Evolutionary conservation across 768 basidiomycete species (phyloP).

Genomic region (Suillus discolor): DNA sequence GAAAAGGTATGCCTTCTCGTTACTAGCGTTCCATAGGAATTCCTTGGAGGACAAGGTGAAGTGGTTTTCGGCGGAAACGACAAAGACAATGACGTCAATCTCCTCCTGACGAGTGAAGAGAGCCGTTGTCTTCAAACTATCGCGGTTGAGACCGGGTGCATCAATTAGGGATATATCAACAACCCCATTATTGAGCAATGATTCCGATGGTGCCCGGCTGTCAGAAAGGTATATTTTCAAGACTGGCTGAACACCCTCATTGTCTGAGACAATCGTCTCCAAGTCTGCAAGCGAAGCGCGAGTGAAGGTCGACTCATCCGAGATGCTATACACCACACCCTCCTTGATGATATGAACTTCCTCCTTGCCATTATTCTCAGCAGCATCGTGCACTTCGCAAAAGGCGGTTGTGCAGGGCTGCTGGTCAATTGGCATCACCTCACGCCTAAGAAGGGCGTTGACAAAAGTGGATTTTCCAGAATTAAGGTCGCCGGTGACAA

Average conservation of each 20-base stretch:
- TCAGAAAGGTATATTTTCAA: slow-evolving; percentile 92
- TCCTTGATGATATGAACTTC: slow-evolving; percentile 85
- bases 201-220: slow-evolving; percentile 72
- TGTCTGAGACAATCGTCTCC: slow-evolving; percentile 70
- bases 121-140: slow-evolving; percentile 92
- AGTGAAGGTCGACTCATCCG: slow-evolving; percentile 77
- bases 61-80: slow-evolving; percentile 97
- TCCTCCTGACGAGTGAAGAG: slow-evolving; percentile 95
- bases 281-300: slow-evolving; percentile 67
- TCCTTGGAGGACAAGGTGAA: slow-evolving; percentile 95
- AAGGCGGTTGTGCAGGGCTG: slow-evolving; percentile 98
- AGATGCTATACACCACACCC: slow-evolving; percentile 63
- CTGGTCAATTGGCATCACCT: slow-evolving; percentile 96
- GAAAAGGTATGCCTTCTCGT: slow-evolving; percentile 97
- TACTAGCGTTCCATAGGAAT: slow-evolving; percentile 89
- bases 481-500: slow-evolving; percentile 98
- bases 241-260: slow-evolving; percentile 58
- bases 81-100: slow-evolving; percentile 98
- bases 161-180: slow-evolving; percentile 99
- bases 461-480: slow-evolving; percentile 99
- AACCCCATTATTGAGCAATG: slow-evolving; percentile 91
- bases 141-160: slow-evolving; percentile 95
- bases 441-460: slow-evolving; percentile 87
- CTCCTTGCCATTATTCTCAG: slow-evolving; percentile 77
- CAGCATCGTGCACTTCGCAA: slow-evolving; percentile 92